Evolutionary conservation across 2,329 filamentous ascomycete genomes (phyloP).

Genomic region (Dactylellina sp.): DNA sequence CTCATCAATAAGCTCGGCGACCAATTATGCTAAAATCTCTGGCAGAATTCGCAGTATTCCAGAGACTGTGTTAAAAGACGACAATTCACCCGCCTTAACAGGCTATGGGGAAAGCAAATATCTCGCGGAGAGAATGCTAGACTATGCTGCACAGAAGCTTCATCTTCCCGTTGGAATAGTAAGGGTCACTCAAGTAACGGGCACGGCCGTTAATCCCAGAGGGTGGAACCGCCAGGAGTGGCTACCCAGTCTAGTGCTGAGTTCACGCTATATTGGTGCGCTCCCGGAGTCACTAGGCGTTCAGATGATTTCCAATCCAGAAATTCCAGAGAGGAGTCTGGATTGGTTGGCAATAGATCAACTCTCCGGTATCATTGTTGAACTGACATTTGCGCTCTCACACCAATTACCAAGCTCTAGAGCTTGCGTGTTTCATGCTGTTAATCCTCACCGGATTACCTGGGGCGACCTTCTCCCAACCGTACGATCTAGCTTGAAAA

Average conservation of each 20-base stretch:
- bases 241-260: conserved; percentile 68
- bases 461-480: background rate
- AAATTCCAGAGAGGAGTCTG: background rate
- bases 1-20: conserved; percentile 65
- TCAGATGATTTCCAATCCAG: background rate
- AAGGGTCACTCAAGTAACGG: conserved; percentile 69
- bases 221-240: conserved; percentile 71
- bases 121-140: conserved; percentile 68
- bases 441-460: background rate
- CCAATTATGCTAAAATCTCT: conserved; percentile 60
- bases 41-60: conserved; percentile 62
- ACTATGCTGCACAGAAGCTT: conserved; percentile 66
- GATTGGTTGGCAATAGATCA: conserved; percentile 9
- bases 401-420: background rate
- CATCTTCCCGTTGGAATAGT: conserved; percentile 66
- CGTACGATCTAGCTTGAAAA: background rate
- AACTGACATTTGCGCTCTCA: conserved; percentile 1
- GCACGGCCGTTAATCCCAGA: conserved; percentile 65
- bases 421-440: background rate
- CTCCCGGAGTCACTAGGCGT: conserved; percentile 39
- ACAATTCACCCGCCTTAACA: conserved; percentile 64
- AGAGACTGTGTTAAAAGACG: conserved; percentile 65
- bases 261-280: conserved; percentile 64
- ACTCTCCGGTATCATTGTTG: background rate
- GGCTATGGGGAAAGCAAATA: conserved; percentile 70